Conservation (phyloP, 768 basidiomycete species). For the Agrocybe pediades region DNA sequence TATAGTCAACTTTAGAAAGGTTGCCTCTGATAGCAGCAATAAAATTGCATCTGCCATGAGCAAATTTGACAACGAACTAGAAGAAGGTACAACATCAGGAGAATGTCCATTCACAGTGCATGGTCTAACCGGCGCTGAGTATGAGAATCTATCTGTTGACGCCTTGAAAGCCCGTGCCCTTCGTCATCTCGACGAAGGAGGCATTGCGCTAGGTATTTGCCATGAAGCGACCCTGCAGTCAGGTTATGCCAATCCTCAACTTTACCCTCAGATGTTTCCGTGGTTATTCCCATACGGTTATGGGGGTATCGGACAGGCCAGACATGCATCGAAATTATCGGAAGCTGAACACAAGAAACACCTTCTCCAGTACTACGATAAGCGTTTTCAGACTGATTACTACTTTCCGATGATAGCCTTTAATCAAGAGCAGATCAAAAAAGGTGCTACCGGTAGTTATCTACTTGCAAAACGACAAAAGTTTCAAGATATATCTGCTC, state of each 20-base stretch:
- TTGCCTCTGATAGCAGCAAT: neutral
- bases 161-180: slow-evolving; percentile 22
- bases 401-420: slow-evolving; percentile 11
- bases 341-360: slow-evolving; percentile 21
- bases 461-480: slow-evolving; percentile 23
- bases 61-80: neutral
- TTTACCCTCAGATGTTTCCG: slow-evolving; percentile 37
- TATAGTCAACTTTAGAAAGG: neutral
- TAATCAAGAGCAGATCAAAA: slow-evolving; percentile 30
- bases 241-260: neutral
- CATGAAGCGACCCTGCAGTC: neutral
- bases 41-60: neutral
- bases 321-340: neutral
- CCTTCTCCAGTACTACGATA: slow-evolving; percentile 33
- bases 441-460: slow-evolving; percentile 26
- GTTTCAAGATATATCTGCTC: slow-evolving; percentile 25
- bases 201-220: slow-evolving; percentile 20
- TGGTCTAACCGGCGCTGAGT: neutral
- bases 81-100: slow-evolving; percentile 3
- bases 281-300: slow-evolving; percentile 41
- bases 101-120: slow-evolving; percentile 7
- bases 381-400: slow-evolving; percentile 8
- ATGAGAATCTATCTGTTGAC: slow-evolving; percentile 16
- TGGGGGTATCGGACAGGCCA: slow-evolving; percentile 24
- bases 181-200: slow-evolving; percentile 22